A percentile compares a stretch with the other conserved stretches of the same genome.
Conservation (phyloP, 2,329 filamentous ascomycete species). For the Corinectria fuckeliana region DNA sequence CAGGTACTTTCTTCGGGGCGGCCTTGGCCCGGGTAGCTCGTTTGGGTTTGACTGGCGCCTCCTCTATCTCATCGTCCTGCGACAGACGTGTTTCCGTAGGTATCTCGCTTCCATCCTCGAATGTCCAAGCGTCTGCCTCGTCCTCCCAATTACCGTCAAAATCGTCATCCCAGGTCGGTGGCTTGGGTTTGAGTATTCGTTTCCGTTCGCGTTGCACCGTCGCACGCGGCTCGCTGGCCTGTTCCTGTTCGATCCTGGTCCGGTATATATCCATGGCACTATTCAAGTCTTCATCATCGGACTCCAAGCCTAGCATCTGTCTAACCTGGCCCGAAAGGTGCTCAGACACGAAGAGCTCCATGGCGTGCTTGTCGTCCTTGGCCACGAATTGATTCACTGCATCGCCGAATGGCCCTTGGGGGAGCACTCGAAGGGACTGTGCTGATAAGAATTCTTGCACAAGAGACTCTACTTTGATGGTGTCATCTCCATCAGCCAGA, state of each 20-base stretch:
- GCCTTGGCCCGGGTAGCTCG: slow-evolving; percentile 43
- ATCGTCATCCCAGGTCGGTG: slow-evolving; percentile 87
- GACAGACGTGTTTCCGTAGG: slow-evolving; percentile 15
- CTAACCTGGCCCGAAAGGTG: slow-evolving; percentile 74
- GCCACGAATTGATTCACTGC: slow-evolving; percentile 92
- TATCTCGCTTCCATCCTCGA: slow-evolving; percentile 37
- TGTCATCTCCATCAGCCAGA: slow-evolving; percentile 61
- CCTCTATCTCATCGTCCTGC: slow-evolving; percentile 5
- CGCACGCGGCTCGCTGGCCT: slow-evolving; percentile 66
- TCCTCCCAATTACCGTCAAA: slow-evolving; percentile 87
- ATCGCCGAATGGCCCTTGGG: slow-evolving; percentile 90
- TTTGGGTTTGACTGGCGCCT: slow-evolving; percentile 45
- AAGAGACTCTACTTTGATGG: slow-evolving; percentile 85
- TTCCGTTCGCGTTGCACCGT: slow-evolving; percentile 44
- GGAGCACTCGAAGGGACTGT: slow-evolving; percentile 90
- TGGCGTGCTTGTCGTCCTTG: slow-evolving; percentile 93
- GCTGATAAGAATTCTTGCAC: slow-evolving; percentile 87
- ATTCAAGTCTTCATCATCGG: slow-evolving; percentile 70
- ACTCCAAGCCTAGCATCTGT: slow-evolving; percentile 70
- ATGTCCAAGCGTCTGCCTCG: slow-evolving; percentile 65
- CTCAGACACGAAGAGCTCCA: slow-evolving; percentile 80
- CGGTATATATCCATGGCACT: slow-evolving; percentile 77
- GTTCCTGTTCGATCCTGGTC: slow-evolving; percentile 72
- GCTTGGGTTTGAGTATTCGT: slow-evolving; percentile 71
- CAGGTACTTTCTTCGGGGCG: slow-evolving; percentile 54